A percentile compares a stretch with the other conserved stretches of the same genome.
phyloP scores from a whole-genome alignment of 139 green algal genomes.

The Closterium sp. region DNA sequence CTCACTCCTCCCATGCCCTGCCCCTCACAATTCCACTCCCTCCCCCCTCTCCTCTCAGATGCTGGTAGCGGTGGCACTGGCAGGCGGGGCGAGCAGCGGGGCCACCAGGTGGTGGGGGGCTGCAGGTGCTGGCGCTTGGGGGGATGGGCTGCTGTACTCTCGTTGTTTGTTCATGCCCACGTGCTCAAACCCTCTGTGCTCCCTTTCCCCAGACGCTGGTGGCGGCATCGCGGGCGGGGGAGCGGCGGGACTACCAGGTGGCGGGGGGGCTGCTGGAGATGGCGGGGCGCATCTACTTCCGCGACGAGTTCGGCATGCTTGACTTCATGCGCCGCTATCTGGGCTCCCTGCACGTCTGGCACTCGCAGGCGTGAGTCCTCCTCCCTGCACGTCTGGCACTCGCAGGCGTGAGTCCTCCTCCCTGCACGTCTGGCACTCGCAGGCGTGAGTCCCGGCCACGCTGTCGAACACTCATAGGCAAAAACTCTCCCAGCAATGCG shows the following conservation, averaged over 20 bases:
- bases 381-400: neutral
- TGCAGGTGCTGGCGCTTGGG: too few species aligned
- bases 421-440: neutral
- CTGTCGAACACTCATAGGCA: too few species aligned
- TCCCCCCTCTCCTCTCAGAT: neutral
- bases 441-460: neutral
- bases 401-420: neutral
- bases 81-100: too few species aligned
- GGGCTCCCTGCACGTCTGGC: neutral
- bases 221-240: neutral
- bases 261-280: neutral
- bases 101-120: too few species aligned
- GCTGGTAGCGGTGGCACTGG: too few species aligned
- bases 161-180: too few species aligned
- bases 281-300: neutral
- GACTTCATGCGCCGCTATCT: conserved; percentile 6
- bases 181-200: too few species aligned
- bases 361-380: neutral
- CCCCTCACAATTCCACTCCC: neutral
- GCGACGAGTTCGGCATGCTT: neutral
- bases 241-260: neutral
- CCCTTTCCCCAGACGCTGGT: neutral
- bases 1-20: neutral
- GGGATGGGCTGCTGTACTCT: too few species aligned
- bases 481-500: too few species aligned